phyloP scores from a whole-genome alignment of 2,329 filamentous ascomycete species.

The Paracamarosporium sp. region DNA sequence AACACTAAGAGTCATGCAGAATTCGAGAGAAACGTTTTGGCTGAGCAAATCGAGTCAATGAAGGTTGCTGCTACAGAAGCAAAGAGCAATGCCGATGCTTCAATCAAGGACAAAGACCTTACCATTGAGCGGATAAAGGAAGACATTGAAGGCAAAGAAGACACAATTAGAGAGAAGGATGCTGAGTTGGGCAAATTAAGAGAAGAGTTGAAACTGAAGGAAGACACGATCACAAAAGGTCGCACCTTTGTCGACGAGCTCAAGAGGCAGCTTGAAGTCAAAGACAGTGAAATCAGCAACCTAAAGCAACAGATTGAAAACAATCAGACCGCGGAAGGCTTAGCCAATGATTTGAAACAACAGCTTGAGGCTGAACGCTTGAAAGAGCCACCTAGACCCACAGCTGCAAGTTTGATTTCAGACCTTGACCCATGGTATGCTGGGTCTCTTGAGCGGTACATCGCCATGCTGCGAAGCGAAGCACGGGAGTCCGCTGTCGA shows the following conservation, averaged over 20 bases:
- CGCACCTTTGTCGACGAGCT: neutral
- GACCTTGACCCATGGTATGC: conserved; percentile 65
- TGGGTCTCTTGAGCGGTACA: conserved; percentile 62
- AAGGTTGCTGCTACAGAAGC: conserved; percentile 27
- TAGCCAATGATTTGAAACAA: conserved; percentile 18
- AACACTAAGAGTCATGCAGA: conserved; percentile 24
- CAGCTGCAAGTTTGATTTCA: conserved; percentile 50
- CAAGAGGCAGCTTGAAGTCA: neutral
- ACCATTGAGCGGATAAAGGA: conserved; percentile 42
- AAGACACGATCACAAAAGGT: conserved; percentile 17
- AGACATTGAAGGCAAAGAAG: conserved; percentile 42
- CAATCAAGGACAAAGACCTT: conserved; percentile 34
- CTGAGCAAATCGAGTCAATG: conserved; percentile 28
- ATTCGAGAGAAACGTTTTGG: conserved; percentile 22
- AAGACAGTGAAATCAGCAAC: neutral
- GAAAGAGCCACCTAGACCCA: conserved; percentile 28
- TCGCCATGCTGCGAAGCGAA: conserved; percentile 62
- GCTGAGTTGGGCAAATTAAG: conserved; percentile 27
- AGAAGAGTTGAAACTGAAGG: conserved; percentile 29
- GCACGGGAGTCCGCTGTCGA: conserved; percentile 53
- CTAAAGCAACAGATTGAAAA: neutral
- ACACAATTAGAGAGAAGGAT: conserved; percentile 38
- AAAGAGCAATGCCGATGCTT: conserved; percentile 26
- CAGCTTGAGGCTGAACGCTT: conserved; percentile 35
- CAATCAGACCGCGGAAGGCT: conserved; percentile 13